Conservation (phyloP, 257 asterid species). For the Pogostemon cablin region DNA sequence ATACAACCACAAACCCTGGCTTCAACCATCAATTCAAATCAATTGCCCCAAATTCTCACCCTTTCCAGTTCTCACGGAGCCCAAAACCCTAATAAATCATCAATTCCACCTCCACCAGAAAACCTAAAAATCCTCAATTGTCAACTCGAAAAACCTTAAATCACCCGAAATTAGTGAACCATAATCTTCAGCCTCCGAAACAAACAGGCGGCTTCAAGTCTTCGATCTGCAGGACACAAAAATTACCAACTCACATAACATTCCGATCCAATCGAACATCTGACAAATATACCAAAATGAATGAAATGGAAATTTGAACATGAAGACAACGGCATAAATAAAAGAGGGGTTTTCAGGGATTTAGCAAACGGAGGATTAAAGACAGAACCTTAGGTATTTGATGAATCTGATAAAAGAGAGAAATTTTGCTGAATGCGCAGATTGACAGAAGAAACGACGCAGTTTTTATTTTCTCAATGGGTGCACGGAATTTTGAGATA, state of each 20-base stretch:
- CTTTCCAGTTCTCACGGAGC: conserved; percentile 19
- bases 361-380: conserved; percentile 1
- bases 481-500: conserved; percentile 28
- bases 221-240: conserved; percentile 33
- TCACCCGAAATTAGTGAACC: conserved; percentile 9
- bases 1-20: conserved; percentile 30
- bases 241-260: conserved; percentile 14
- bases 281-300: conserved; percentile 1
- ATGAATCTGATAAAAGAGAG: conserved; percentile 21
- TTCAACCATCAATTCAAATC: conserved; percentile 40
- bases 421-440: conserved; percentile 29
- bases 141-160: conserved; percentile 25
- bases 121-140: conserved; percentile 30
- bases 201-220: conserved; percentile 24
- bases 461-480: conserved; percentile 32
- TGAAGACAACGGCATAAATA: conserved; percentile 6
- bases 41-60: conserved; percentile 26
- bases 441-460: conserved; percentile 31
- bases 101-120: conserved; percentile 20
- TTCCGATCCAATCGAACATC: conserved; percentile 32
- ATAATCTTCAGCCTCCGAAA: conserved; percentile 8
- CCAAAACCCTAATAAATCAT: conserved; percentile 26
- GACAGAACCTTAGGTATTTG: conserved; percentile 26
- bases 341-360: conserved; percentile 27
- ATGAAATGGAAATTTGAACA: background rate